These are phyloP conservation scores for Leptographium lundbergii DNA, from an alignment of 2,329 filamentous ascomycete genomes.

Conservation along the genomic window DNA sequence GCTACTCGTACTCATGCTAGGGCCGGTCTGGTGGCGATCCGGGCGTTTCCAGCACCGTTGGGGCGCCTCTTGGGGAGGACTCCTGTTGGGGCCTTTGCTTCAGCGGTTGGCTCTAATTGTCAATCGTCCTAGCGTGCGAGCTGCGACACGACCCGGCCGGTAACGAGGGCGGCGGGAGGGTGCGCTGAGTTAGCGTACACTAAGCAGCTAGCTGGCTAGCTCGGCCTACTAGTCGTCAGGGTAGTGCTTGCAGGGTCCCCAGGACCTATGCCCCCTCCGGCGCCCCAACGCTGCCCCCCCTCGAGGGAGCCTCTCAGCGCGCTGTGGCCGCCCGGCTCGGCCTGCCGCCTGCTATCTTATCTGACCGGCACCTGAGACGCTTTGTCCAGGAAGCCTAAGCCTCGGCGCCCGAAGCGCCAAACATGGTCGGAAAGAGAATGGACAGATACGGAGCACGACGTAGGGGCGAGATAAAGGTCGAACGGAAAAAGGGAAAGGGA, in stretches of 20 bases:
- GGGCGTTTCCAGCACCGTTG: not conserved
- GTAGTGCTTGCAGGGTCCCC: not conserved
- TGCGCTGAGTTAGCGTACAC: constrained; percentile 9
- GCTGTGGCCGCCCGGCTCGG: no score
- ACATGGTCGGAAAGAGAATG: no score
- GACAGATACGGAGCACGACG: no score
- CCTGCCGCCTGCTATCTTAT: no score
- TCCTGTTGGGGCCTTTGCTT: not conserved
- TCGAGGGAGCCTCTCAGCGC: no score
- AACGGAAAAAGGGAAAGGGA: no score
- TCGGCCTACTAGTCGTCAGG: not conserved
- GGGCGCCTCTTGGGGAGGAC: no score
- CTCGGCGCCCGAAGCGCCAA: not conserved
- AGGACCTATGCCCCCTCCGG: not conserved
- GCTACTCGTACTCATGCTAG: no score
- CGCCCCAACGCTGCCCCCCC: no score
- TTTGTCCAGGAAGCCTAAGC: not conserved
- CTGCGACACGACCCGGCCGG: constrained; percentile 11
- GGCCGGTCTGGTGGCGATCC: not conserved
- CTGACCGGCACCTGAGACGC: not conserved
- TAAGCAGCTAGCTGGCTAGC: not conserved
- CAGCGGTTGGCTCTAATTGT: not conserved
- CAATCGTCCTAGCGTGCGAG: constrained; percentile 7
- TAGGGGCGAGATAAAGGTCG: no score
- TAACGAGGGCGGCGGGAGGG: constrained; percentile 9